phyloP scores from a whole-genome alignment of 495 filamentous ascomycete genomes.

The Lasiosphaeria hispida region DNA sequence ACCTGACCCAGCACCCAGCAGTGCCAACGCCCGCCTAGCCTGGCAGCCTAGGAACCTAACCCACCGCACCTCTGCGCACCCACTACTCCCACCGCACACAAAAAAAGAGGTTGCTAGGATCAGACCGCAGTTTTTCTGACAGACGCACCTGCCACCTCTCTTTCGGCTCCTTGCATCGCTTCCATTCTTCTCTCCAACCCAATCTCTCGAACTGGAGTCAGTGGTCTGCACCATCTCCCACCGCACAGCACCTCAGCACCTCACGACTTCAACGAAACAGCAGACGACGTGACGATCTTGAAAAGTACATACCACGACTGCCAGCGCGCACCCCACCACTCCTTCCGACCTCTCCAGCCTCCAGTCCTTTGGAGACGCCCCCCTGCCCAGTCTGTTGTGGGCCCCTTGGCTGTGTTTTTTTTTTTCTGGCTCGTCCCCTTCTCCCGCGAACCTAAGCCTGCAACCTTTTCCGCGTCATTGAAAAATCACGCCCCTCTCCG shows the following conservation, averaged over 20 bases:
- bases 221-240: constrained; percentile 18
- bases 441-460: constrained; percentile 7
- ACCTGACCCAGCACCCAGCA: background rate
- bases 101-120: constrained; percentile 27
- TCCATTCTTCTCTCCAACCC: constrained; percentile 14
- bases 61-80: background rate
- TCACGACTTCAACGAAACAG: constrained; percentile 15
- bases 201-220: constrained; percentile 10
- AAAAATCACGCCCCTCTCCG: constrained; percentile 37
- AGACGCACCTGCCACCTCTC: constrained; percentile 25
- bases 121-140: constrained; percentile 19
- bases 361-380: constrained; percentile 8
- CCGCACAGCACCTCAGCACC: constrained; percentile 2
- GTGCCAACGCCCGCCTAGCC: background rate
- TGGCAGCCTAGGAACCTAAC: constrained; percentile 1
- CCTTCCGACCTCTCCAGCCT: constrained; percentile 7
- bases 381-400: constrained; percentile 9
- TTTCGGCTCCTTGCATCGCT: constrained; percentile 25
- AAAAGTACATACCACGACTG: background rate
- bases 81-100: constrained; percentile 24
- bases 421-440: background rate
- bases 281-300: constrained; percentile 27
- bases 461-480: constrained; percentile 27
- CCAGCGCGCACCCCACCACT: background rate
- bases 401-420: constrained; percentile 1